Evolutionary conservation across 257 asterid genomes (phyloP).

Genomic region (Orobanche coerulescens): DNA sequence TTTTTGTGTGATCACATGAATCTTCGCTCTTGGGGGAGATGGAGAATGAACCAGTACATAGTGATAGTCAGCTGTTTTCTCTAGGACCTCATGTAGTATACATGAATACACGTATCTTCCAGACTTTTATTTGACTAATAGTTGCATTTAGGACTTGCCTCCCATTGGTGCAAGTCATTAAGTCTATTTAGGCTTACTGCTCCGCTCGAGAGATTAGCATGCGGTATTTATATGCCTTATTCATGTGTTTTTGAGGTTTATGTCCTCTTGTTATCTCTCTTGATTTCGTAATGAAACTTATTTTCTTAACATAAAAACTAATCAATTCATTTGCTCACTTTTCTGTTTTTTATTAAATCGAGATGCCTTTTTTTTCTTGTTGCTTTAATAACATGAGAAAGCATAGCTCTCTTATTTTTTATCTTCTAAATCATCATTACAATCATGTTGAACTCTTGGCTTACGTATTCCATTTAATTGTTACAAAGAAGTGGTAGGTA

Average conservation of each 20-base stretch:
- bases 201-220: neutral
- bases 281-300: neutral
- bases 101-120: neutral
- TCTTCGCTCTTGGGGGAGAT: conserved; percentile 8
- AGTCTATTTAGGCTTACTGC: neutral
- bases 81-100: neutral
- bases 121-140: neutral
- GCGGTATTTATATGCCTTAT: neutral
- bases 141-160: neutral
- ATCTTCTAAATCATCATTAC: conserved; percentile 8
- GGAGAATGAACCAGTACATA: too few species aligned
- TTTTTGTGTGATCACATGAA: neutral
- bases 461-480: neutral
- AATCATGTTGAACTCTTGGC: conserved; percentile 7
- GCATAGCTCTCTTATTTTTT: neutral
- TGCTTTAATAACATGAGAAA: neutral
- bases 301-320: neutral
- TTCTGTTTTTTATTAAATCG: neutral
- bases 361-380: neutral
- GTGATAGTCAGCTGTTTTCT: neutral
- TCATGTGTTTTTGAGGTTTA: neutral
- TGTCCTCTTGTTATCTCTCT: neutral
- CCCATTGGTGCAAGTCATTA: neutral
- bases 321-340: neutral
- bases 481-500: neutral